Base-by-base conservation (phyloP, 345 rosid genomes). In the Eucalyptus pauciflora region DNA sequence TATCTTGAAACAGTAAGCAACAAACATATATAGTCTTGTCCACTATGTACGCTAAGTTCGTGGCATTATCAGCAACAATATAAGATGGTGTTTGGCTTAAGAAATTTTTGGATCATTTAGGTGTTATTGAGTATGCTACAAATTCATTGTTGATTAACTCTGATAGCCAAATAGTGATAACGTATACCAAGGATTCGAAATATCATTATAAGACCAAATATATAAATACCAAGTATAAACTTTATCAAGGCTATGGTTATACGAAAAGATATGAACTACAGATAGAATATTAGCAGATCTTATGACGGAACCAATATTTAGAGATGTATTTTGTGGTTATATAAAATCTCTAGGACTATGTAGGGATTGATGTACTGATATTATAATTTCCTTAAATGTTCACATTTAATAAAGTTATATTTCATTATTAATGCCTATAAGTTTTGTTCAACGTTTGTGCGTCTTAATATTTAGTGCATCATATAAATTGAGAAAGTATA, bases 191-290 rank as follows among this genome's bases (percentile, higher is more conserved):
- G 0, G 4, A 51, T 51, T 0, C 4, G 0, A 51, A 51, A 51
- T 17, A 0, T 51, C 8, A 51, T 51, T 0, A 0, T 0, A 51
- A 17, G 0, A 51, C 4, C 1, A 52, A 17, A 52, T 0, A 52
- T 52, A 18, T 52, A 52, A 0, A 52, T 1, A 52, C 0, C 0
- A 52, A 52, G 10, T 52, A 52, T 51, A 51, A 16, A 16, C 20
- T 0, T 51, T 6, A 7, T 51, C 7, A 51, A 51, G 0, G 54
- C 3, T 7, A 51, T 51, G 7, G 7, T 16, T 51, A 1, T 3
- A 16, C 2, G 2, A 51, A 51, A 51, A 1, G 3, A 51, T 51
- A 51, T 51, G 3, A 51, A 51, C 54, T 50, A 0, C 0, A 3
- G 3, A 50, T 15, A 15, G 16, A 50, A 50, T 50, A 2, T 7